Percentiles rank a stretch among this genome's conserved stretches.
Conservation (phyloP, 257 asterid species). For the Solanum okadae region DNA sequence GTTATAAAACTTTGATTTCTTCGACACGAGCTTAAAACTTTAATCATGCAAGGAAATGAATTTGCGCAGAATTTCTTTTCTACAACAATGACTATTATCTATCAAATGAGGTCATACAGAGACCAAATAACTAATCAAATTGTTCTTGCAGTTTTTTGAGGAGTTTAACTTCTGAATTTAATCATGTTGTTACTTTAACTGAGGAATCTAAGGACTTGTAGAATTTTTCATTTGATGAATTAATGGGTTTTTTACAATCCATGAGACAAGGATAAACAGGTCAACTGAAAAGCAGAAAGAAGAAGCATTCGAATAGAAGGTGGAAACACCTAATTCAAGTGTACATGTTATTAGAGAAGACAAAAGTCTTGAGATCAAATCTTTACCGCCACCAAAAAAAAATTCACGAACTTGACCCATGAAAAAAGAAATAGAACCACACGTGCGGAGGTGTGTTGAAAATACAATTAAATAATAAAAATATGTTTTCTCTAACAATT, state of each 20-base stretch:
- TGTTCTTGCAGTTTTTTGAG: not conserved
- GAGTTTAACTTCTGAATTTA: no score
- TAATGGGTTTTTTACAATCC: not conserved
- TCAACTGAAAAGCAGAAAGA: not conserved
- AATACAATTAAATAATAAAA: no score
- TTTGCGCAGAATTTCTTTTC: not conserved
- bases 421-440: not conserved
- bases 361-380: not conserved
- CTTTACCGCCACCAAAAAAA: no score
- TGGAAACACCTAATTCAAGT: not conserved
- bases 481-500: rapidly evolving
- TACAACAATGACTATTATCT: not conserved
- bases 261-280: not conserved
- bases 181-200: not conserved
- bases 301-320: not conserved
- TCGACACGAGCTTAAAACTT: not conserved
- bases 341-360: not conserved
- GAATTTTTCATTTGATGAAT: not conserved
- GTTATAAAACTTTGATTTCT: not conserved
- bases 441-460: not conserved
- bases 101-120: not conserved
- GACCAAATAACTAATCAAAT: not conserved
- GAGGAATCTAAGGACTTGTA: not conserved
- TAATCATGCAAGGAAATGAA: not conserved
- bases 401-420: not conserved